Percentiles rank a stretch among this genome's conserved stretches.
These are phyloP conservation scores for Pseudonitzschia multiseries DNA, from an alignment of 108 stramenopile genomes.

Conservation along the genomic window DNA sequence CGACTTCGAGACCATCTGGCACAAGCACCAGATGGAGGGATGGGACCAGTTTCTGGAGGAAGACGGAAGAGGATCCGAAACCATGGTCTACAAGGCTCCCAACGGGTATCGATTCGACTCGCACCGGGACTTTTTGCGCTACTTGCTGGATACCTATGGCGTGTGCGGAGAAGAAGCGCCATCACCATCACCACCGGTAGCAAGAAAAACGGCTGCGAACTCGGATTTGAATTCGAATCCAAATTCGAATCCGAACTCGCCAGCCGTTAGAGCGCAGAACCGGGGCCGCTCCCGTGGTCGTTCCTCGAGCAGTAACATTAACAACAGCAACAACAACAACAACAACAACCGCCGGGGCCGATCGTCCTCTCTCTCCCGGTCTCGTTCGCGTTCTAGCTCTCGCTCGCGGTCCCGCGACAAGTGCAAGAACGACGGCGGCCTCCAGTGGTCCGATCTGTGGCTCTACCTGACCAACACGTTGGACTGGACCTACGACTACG, in stretches of 20 bases:
- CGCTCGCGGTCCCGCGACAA: neutral
- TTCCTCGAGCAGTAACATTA: no score
- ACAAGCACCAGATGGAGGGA: constrained; percentile 16
- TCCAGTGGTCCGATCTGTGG: neutral
- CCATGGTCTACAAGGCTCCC: constrained; percentile 8
- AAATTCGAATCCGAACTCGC: no score
- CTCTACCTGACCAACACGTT: neutral
- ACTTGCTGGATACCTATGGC: neutral
- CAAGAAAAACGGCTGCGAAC: no score
- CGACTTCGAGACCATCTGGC: constrained; percentile 10
- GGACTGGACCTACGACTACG: constrained; percentile 10
- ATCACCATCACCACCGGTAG: neutral
- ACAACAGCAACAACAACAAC: no score
- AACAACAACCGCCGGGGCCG: neutral
- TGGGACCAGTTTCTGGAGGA: constrained; percentile 9
- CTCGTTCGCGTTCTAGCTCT: neutral
- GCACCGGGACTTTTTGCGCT: neutral
- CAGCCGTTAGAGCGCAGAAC: no score
- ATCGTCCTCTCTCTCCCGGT: constrained; percentile 1
- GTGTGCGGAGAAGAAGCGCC: neutral
- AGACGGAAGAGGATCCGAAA: neutral
- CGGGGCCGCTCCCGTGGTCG: no score
- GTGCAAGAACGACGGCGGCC: neutral
- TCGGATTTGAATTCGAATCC: no score
- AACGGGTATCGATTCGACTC: constrained; percentile 6